Percentiles rank a stretch among this genome's conserved stretches.
Evolutionary conservation across 1,139 yeast species (phyloP).

Genomic region (Blastobotrys niveus): DNA sequence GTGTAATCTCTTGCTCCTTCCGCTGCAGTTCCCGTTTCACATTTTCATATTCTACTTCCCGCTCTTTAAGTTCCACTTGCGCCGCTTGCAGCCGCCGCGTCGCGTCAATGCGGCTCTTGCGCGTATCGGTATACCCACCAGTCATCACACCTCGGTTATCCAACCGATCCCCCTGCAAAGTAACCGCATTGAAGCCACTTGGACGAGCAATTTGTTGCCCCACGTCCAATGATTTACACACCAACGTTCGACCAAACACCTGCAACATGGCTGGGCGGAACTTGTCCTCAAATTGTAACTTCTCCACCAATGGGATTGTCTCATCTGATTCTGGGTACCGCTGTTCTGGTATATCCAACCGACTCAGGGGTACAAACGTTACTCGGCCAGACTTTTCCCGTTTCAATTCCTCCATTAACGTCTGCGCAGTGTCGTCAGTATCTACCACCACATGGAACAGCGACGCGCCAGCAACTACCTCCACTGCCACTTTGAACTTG

Average conservation of each 20-base stretch:
- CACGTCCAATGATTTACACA: slow-evolving; percentile 60
- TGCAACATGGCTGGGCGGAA: slow-evolving; percentile 62
- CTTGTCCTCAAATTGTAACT: slow-evolving; percentile 52
- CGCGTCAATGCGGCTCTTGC: slow-evolving; percentile 64
- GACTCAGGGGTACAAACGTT: slow-evolving; percentile 83
- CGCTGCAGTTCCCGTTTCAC: slow-evolving; percentile 37
- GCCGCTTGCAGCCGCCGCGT: slow-evolving; percentile 51
- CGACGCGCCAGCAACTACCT: slow-evolving; percentile 82
- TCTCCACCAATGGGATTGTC: slow-evolving; percentile 65
- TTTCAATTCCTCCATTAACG: slow-evolving; percentile 70
- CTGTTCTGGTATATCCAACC: slow-evolving; percentile 43
- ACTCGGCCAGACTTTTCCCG: slow-evolving; percentile 68
- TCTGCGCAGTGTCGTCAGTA: slow-evolving; percentile 74
- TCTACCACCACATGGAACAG: slow-evolving; percentile 88
- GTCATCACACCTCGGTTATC: slow-evolving; percentile 78
- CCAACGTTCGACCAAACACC: slow-evolving; percentile 75
- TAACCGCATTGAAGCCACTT: slow-evolving; percentile 67
- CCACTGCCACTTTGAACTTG: slow-evolving; percentile 79
- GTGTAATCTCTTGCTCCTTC: slow-evolving; percentile 44
- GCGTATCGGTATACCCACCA: slow-evolving; percentile 81
- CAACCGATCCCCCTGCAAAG: slow-evolving; percentile 87
- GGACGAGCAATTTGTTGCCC: slow-evolving; percentile 66
- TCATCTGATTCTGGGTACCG: slow-evolving; percentile 50
- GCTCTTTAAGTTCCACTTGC: slow-evolving; percentile 43
- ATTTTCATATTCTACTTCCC: slow-evolving; percentile 36